phyloP scores from a whole-genome alignment of 306 rosid species.

The Acacia acuminata region DNA sequence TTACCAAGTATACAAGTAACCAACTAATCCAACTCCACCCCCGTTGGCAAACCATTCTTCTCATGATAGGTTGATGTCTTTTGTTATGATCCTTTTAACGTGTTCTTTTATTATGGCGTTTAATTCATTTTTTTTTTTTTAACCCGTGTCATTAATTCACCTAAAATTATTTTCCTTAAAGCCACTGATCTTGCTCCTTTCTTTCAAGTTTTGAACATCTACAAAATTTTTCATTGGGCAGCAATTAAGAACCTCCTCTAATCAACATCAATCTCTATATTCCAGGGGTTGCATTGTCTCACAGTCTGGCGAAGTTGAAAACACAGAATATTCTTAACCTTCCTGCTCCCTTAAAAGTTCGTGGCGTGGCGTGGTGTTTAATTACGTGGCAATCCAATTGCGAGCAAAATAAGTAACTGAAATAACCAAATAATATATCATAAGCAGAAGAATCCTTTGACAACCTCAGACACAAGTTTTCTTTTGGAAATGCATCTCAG shows the following conservation, averaged over 20 bases:
- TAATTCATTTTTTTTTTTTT: too few relatives aligned
- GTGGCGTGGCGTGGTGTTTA: background rate
- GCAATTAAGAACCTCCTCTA: background rate
- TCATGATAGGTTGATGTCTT: background rate
- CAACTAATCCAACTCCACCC: too few relatives aligned
- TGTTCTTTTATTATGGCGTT: too few relatives aligned
- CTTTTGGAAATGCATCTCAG: constrained; percentile 28
- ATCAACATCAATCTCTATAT: background rate
- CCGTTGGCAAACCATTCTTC: too few relatives aligned
- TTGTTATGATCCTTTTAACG: background rate
- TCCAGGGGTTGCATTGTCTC: background rate
- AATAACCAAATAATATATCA: constrained; percentile 15
- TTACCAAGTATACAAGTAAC: too few relatives aligned
- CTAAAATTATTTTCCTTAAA: too few relatives aligned
- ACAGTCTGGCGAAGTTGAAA: background rate
- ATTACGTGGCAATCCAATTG: constrained; percentile 10
- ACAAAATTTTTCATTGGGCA: background rate
- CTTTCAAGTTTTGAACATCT: background rate
- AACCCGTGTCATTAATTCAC: too few relatives aligned
- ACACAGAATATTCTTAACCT: background rate
- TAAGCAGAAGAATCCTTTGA: constrained; percentile 18
- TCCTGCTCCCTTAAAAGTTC: background rate
- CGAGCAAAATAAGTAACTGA: background rate
- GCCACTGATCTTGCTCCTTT: background rate
- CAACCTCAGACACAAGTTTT: constrained; percentile 36